phyloP scores from a whole-genome alignment of 1,284 basidiomycete genomes.

The Tilletia horrida region DNA sequence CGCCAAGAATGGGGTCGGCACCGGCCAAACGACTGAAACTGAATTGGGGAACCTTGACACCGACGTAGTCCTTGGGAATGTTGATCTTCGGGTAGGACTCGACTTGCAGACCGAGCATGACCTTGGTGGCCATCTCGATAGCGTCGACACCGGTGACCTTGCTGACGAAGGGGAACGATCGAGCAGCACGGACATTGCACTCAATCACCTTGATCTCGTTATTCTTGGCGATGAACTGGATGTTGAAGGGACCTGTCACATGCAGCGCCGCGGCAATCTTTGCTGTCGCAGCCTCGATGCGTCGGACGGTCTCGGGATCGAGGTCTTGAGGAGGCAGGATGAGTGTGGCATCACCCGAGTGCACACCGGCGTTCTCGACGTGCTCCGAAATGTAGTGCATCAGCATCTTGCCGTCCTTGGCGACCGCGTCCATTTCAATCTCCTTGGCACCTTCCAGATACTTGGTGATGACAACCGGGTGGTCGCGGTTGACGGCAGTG shows the following conservation, averaged over 20 bases:
- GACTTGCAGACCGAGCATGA: constrained; percentile 87
- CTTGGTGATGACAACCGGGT: constrained; percentile 97
- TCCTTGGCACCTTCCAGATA: constrained; percentile 99
- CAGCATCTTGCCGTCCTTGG: constrained; percentile 92
- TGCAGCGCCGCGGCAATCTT: constrained; percentile 95
- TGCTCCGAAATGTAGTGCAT: constrained; percentile 99
- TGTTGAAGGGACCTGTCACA: constrained; percentile 97
- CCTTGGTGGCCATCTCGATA: constrained; percentile 96
- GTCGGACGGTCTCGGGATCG: constrained; percentile 89
- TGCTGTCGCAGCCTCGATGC: constrained; percentile 91
- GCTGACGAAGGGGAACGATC: constrained; percentile 98
- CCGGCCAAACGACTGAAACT: constrained; percentile 92
- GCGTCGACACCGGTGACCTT: constrained; percentile 97
- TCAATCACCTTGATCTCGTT: constrained; percentile 99
- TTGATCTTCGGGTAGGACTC: constrained; percentile 83
- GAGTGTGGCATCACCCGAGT: constrained; percentile 95
- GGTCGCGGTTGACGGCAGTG: constrained; percentile 92
- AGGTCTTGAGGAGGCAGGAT: constrained; percentile 97
- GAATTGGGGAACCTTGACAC: constrained; percentile 98
- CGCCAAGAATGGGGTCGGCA: constrained; percentile 95
- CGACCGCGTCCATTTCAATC: constrained; percentile 99
- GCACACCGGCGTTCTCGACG: constrained; percentile 97
- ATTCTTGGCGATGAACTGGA: constrained; percentile 99
- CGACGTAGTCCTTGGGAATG: constrained; percentile 87
- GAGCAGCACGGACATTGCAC: constrained; percentile 94